Evolutionary conservation across 2,329 filamentous ascomycete genomes (phyloP), one percentile per base, ranked within the genome.

Genomic region (Scytalidium lignicola): DNA sequence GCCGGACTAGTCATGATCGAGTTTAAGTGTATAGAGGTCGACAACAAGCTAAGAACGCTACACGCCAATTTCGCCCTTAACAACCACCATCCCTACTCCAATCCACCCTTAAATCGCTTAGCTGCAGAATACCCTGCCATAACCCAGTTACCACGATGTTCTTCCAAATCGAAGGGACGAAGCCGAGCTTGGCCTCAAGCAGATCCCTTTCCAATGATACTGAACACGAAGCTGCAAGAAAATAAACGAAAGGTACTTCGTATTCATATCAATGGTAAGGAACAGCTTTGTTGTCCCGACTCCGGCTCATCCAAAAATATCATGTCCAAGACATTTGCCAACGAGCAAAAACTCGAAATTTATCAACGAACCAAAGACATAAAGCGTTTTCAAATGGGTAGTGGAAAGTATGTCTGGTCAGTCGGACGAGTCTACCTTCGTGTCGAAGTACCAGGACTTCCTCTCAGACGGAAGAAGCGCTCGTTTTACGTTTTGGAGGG

Each of bases 221-320:
- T n/a, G n/a, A n/a, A n/a, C n/a, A 10, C 23, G 10, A 26, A 26
- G 23, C 23, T 10, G 23, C 23, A 26, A 26, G 23, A 26, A 26
- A 26, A 26, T 26, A 26, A 26, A 26, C 23, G 23, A 26, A 26
- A 26, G 23, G 23, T 26, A 10, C 22, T 50, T 17, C 42, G 49
- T 5, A 18, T 51, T 8, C 12, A 6, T 12, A 43, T 51, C 22
- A 45, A 42, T 5, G 43, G 44, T 41, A 22, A 26, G 10, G 23
- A 26, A 26, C 23, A 26, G 5, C 23, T 26, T 26, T 26, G 23
- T 26, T 19, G 32, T 26, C 51, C 51, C 7, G 51, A 53, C 28
- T 47, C 48, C 6, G 51, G 51, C 2, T 48, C 48, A 6, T 44
- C 41, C 3, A 43, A 42, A 20, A 48, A 53, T 32, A 46, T 51